Evolutionary conservation across 768 basidiomycete genomes (phyloP), one percentile per base, ranked within the genome.

Genomic region (Kondoa malvinella): DNA sequence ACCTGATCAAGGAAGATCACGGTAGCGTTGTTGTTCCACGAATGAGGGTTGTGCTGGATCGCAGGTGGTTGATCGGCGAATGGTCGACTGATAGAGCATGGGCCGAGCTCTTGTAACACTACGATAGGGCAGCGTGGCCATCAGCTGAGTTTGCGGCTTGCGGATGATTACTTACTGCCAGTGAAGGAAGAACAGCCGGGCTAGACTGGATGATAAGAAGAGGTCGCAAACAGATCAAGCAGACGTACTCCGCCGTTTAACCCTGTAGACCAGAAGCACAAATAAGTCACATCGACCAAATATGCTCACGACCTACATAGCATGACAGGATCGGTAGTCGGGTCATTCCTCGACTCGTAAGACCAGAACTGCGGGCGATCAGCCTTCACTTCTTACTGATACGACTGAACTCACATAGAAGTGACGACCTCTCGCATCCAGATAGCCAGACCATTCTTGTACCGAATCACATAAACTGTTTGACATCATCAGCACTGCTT

Each of bases 171-270:
- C n/a, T n/a, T n/a, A n/a, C n/a, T 50, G 0, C 73, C 73, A 1
- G 72, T 71, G 56, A 72, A 69, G 0, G 63, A 58, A 1, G 56
- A 65, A 65, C 73, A 73, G 0, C 73, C 73, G 73, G 73, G 0
- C 73, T 71, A 21, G 66, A 62, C 16, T 70, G 65, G 4, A 68
- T 25, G 68, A 62, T 71, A 30, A 2, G 15, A 33, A 17, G 8
- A 33, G 16, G 14, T 50, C 40, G 21, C 31, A 66, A 68, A 63
- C 15, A 27, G 33, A 30, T 27, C 25, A 31, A 59, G 14, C 14
- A 59, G 8, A 59, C 58, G 14, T 50, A 50, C 40, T 8, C 40
- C 25, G 58, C 4, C 40, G 27, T 8, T 1, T 21, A 31, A 4
- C 15, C 3, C 29, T 17, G 30, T 26, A 31, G 16, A 2, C 21